Conservation (phyloP, 352 stramenopile species). For the Pythium grandisporangium region DNA sequence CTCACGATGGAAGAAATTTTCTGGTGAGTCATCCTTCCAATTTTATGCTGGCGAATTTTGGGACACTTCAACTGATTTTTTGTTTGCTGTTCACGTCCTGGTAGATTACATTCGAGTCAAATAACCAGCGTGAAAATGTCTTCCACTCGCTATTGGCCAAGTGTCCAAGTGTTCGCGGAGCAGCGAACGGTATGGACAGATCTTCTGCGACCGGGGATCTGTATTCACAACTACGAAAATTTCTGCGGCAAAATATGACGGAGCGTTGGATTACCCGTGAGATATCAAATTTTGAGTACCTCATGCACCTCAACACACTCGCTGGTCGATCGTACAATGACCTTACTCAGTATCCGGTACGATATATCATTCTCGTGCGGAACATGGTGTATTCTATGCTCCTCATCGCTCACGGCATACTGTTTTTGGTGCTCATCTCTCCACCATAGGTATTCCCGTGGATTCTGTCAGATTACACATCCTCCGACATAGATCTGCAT, state of each 20-base stretch:
- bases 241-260: constrained; percentile 69
- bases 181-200: constrained; percentile 49
- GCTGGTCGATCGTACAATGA: constrained; percentile 97
- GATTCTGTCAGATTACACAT: constrained; percentile 95
- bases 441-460: constrained; percentile 90
- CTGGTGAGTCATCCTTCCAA: too few species aligned
- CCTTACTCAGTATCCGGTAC: constrained; percentile 95
- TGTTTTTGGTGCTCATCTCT: not conserved
- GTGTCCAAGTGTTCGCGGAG: constrained; percentile 59
- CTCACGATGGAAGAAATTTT: constrained; percentile 63
- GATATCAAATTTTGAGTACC: constrained; percentile 92
- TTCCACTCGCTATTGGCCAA: constrained; percentile 72
- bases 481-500: constrained; percentile 88
- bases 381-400: not conserved
- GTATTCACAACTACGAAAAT: constrained; percentile 57
- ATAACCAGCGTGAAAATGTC: constrained; percentile 44
- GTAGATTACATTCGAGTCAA: constrained; percentile 62
- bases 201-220: constrained; percentile 33
- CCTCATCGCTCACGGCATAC: not conserved
- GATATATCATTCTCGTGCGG: not conserved
- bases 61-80: not conserved
- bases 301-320: constrained; percentile 95
- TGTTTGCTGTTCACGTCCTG: not conserved
- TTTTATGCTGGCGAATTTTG: too few species aligned
- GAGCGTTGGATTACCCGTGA: constrained; percentile 64